These are phyloP conservation scores for Talaromyces stipitatus DNA, from an alignment of 495 filamentous ascomycete genomes.

Conservation along the genomic window DNA sequence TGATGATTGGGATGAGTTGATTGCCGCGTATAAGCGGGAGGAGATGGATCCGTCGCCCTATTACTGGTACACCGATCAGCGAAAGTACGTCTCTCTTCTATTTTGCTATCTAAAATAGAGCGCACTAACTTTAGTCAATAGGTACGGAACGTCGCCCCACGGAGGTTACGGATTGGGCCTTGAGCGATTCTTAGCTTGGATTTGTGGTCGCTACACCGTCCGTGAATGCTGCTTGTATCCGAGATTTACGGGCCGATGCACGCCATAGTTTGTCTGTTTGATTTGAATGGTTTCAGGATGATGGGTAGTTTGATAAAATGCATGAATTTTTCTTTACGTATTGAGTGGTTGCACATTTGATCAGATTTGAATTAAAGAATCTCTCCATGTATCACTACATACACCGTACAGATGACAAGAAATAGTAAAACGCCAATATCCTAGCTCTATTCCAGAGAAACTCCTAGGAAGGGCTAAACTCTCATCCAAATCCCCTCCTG, in stretches of 20 bases:
- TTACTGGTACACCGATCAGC: slow-evolving; percentile 99
- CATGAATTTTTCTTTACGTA: not conserved
- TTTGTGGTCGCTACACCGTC: slow-evolving; percentile 88
- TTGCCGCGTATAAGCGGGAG: slow-evolving; percentile 80
- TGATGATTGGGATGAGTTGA: slow-evolving; percentile 83
- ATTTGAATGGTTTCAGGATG: not conserved
- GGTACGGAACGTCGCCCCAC: slow-evolving; percentile 90
- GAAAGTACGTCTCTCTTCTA: slow-evolving; percentile 62
- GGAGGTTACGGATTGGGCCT: slow-evolving; percentile 93
- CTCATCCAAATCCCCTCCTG: not conserved
- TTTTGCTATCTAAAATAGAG: slow-evolving; percentile 3
- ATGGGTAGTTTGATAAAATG: not conserved
- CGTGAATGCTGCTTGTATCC: slow-evolving; percentile 87
- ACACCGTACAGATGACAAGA: not conserved
- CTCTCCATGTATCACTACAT: not conserved
- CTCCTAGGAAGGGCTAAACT: not conserved
- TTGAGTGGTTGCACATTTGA: not conserved
- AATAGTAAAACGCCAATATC: not conserved
- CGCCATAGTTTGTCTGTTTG: slow-evolving; percentile 58
- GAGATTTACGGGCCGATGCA: slow-evolving; percentile 89
- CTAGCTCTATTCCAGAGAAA: not conserved
- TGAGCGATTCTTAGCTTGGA: slow-evolving; percentile 94
- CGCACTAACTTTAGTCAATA: slow-evolving; percentile 20
- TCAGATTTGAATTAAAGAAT: not conserved
- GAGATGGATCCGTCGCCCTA: slow-evolving; percentile 80